A percentile compares a stretch with the other conserved stretches of the same genome.
These are phyloP conservation scores for Microcyclosporella mali DNA, from an alignment of 2,329 filamentous ascomycete species.

Conservation along the genomic window DNA sequence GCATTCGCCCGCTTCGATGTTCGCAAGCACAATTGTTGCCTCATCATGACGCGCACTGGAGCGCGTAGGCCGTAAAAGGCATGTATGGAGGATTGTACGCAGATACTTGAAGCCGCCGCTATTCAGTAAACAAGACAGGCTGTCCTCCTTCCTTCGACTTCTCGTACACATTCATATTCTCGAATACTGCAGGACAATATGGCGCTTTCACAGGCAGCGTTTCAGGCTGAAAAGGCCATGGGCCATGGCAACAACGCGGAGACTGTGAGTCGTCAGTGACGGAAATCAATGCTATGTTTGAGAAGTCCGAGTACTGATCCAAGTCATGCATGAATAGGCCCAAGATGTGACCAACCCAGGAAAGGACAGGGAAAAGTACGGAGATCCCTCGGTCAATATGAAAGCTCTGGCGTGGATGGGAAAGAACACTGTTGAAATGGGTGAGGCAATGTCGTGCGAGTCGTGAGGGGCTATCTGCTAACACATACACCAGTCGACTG, in stretches of 20 bases:
- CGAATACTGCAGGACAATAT: constrained; percentile 17
- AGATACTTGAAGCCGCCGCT: background rate
- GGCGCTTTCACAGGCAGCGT: constrained; percentile 60
- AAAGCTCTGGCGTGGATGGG: constrained; percentile 76
- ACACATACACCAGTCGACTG: constrained; percentile 45
- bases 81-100: background rate
- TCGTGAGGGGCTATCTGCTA: background rate
- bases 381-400: constrained; percentile 55
- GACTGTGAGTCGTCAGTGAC: no score
- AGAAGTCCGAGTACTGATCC: no score
- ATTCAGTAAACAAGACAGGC: no score
- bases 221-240: constrained; percentile 57
- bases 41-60: constrained; percentile 3
- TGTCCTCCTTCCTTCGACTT: background rate
- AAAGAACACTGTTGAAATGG: constrained; percentile 68
- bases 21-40: background rate
- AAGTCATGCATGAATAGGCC: no score
- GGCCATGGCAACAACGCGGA: constrained; percentile 62
- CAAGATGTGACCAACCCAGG: constrained; percentile 66
- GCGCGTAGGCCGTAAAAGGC: background rate
- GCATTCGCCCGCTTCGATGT: no score
- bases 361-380: constrained; percentile 44
- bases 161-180: background rate
- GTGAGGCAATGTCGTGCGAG: constrained; percentile 34
- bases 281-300: no score